Base-by-base conservation (phyloP, 176 grass and related monocot species). In the Guadua angustifolia region DNA sequence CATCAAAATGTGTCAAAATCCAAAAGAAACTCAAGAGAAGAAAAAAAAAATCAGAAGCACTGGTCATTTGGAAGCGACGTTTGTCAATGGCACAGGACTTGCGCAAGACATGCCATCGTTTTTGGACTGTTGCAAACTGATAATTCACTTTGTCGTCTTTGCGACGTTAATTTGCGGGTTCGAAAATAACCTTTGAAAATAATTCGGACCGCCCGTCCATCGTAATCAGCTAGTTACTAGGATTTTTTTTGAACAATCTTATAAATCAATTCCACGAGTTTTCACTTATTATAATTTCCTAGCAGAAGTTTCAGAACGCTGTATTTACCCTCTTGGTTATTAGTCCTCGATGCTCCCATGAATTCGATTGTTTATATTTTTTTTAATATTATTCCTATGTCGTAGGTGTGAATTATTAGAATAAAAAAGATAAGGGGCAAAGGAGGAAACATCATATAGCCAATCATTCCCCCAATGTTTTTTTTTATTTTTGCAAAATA, bases 401-500 rank as follows among this genome's bases (percentile, higher is more conserved):
- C 16, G 14, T 16, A 16, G 14, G 46, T 13, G 12, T 25, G 69
- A 47, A 12, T 43, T 25, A 47, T 25, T 32, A 3, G 7, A 45
- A 36, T 29, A 85, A 18, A 68, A 58, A 59, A 7, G 7, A 21
- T 19, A 9, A 24, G 0, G 38, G 26, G 26, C 25, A 50, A 19
- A 77, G 13, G 13, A 58, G 40, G 8, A 49, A 47, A 24, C 52
- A 78, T 49, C 52, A 66, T 83, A 17, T 25, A 26, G 22, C 22
- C 22, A 69, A 85, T 84, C 76, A 80, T 75, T 50, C 29, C 1
- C 10, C 50, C 12, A 21, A 47, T 14, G 21, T 29, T 42, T 40
- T 33, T 88, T 18, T 16, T 40, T n/a, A n/a, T n/a, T 40, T 32
- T 88, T 66, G 39, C 21, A 80, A 88, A 87, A 60, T 9, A 9